Percentiles rank a stretch among this genome's conserved stretches.
These are phyloP conservation scores for Cucurbita ficifolia DNA, from an alignment of 306 rosid species.

Conservation along the genomic window DNA sequence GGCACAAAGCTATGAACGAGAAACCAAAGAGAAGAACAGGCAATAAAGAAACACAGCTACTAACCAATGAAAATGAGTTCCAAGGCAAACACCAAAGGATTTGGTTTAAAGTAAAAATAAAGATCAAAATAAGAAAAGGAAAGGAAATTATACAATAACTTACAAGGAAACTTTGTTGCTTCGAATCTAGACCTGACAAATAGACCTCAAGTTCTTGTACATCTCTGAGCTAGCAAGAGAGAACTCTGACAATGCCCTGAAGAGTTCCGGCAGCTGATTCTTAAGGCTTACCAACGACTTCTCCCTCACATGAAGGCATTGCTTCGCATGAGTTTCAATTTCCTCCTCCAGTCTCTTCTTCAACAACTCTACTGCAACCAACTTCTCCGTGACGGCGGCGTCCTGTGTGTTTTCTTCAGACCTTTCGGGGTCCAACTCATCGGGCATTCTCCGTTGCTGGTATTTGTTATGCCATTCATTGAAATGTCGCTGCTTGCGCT, in stretches of 20 bases:
- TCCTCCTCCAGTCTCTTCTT: constrained; percentile 59
- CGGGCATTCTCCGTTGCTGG: constrained; percentile 35
- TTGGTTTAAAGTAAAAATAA: neutral
- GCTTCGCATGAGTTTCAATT: constrained; percentile 39
- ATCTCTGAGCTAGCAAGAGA: constrained; percentile 47
- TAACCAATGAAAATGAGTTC: neutral
- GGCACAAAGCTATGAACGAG: neutral
- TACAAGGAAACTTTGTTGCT: constrained; percentile 1
- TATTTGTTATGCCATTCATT: constrained; percentile 71
- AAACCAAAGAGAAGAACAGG: neutral
- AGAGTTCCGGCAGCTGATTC: constrained; percentile 71
- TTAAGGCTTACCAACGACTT: constrained; percentile 55
- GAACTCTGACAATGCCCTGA: constrained; percentile 47
- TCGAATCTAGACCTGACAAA: constrained; percentile 20
- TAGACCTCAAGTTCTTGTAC: constrained; percentile 40
- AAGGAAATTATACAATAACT: constrained; percentile 1
- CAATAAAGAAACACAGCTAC: neutral
- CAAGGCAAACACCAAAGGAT: neutral
- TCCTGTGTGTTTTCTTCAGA: constrained; percentile 24
- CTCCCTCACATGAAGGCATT: constrained; percentile 67
- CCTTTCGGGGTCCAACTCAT: constrained; percentile 42
- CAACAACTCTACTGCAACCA: constrained; percentile 33
- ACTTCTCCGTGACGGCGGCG: constrained; percentile 34
- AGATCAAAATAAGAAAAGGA: neutral
- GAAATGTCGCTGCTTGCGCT: constrained; percentile 48